Conservation (phyloP, 2,329 filamentous ascomycete genomes). For the Didymosphaeria variabile region DNA sequence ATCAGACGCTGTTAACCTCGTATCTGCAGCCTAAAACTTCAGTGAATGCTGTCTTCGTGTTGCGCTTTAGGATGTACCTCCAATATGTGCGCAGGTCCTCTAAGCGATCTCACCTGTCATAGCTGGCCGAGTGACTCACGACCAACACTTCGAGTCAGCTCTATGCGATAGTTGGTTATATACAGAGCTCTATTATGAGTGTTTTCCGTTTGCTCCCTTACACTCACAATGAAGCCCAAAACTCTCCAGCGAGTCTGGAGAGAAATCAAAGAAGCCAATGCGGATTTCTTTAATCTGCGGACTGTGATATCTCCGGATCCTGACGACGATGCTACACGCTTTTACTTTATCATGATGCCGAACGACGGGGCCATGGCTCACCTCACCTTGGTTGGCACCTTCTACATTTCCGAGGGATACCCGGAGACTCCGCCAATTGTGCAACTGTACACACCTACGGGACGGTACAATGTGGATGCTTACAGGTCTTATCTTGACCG, state of each 20-base stretch:
- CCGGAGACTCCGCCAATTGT: slow-evolving; percentile 17
- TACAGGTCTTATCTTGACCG: neutral
- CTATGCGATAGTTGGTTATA: neutral
- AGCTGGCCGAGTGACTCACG: slow-evolving; percentile 1
- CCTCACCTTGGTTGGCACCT: slow-evolving; percentile 14
- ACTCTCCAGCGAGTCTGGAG: slow-evolving; percentile 15
- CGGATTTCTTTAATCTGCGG: slow-evolving; percentile 16
- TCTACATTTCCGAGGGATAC: slow-evolving; percentile 16
- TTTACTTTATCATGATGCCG: slow-evolving; percentile 19
- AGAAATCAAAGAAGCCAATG: slow-evolving; percentile 17
- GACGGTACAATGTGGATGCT: slow-evolving; percentile 17
- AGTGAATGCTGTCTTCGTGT: too few relatives aligned
- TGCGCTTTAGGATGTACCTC: too few relatives aligned
- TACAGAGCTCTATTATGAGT: neutral
- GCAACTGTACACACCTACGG: slow-evolving; percentile 17
- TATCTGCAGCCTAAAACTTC: too few relatives aligned
- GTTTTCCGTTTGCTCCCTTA: neutral
- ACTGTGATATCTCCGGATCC: slow-evolving; percentile 15
- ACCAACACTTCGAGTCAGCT: slow-evolving; percentile 6
- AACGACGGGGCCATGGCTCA: slow-evolving; percentile 20
- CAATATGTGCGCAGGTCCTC: neutral
- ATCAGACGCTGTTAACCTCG: too few relatives aligned
- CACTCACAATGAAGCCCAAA: slow-evolving; percentile 13
- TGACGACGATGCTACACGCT: slow-evolving; percentile 14
- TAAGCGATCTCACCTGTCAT: neutral